A percentile compares a stretch with the other conserved stretches of the same genome.
Conservation (phyloP, 2,329 filamentous ascomycete species). For the Cryphonectria carpinicola region DNA sequence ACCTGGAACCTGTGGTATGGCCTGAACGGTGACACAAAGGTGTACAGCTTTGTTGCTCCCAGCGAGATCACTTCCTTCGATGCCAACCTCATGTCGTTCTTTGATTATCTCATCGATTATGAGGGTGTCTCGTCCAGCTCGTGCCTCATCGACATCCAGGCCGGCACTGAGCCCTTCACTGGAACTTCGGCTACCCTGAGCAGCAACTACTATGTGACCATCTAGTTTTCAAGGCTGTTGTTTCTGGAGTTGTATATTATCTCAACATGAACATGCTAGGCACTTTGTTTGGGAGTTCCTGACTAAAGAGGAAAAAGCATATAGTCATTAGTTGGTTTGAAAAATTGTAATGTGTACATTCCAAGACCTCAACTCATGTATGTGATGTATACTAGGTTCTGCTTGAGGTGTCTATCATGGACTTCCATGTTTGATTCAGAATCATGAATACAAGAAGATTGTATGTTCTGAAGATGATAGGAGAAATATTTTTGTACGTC, state of each 20-base stretch:
- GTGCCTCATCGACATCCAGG: conserved; percentile 52
- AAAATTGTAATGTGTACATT: neutral
- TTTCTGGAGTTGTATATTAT: neutral
- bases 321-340: neutral
- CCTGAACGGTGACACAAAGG: conserved; percentile 58
- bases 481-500: neutral
- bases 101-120: conserved; percentile 56
- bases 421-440: neutral
- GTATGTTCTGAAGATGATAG: neutral
- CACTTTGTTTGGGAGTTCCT: too few species aligned
- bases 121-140: conserved; percentile 53
- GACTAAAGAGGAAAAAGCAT: neutral
- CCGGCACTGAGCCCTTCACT: conserved; percentile 60
- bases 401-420: neutral
- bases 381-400: neutral
- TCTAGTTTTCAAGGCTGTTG: neutral
- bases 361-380: neutral
- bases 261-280: neutral
- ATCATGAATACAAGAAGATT: neutral
- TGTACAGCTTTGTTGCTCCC: conserved; percentile 57
- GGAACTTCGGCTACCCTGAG: conserved; percentile 42
- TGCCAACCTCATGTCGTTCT: conserved; percentile 61
- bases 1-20: conserved; percentile 63
- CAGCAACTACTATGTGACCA: conserved; percentile 26
- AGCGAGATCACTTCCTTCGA: conserved; percentile 55